phyloP scores from a whole-genome alignment of 2,329 filamentous ascomycete species.

The Blumeria hordei region DNA sequence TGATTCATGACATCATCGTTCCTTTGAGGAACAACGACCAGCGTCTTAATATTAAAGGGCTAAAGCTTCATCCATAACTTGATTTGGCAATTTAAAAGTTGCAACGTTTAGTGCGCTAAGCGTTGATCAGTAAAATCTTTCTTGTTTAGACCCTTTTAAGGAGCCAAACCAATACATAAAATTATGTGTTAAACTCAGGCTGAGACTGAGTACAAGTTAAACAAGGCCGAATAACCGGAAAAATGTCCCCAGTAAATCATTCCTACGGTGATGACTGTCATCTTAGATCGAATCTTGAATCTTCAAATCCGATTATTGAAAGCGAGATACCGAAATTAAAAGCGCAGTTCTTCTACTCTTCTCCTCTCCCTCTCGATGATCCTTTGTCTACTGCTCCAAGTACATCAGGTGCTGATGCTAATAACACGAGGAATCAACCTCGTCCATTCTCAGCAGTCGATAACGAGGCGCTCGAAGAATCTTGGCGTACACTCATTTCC shows the following conservation, averaged over 20 bases:
- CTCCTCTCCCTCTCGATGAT: constrained; percentile 64
- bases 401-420: constrained; percentile 25
- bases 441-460: constrained; percentile 60
- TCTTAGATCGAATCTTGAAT: constrained; percentile 7
- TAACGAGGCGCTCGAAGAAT: constrained; percentile 54
- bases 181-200: not conserved
- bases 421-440: constrained; percentile 32
- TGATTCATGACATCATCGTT: too few species aligned
- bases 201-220: not conserved
- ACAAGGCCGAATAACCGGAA: not conserved
- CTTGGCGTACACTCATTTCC: constrained; percentile 38
- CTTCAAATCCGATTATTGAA: constrained; percentile 10
- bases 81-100: too few species aligned
- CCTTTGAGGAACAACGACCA: too few species aligned
- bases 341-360: constrained; percentile 69
- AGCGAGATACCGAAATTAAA: constrained; percentile 31
- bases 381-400: constrained; percentile 44
- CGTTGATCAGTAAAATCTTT: too few species aligned
- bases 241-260: constrained; percentile 6
- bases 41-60: too few species aligned
- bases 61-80: too few species aligned
- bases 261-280: constrained; percentile 14
- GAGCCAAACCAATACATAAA: not conserved
- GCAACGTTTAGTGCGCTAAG: too few species aligned
- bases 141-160: too few species aligned